phyloP scores from a whole-genome alignment of 495 filamentous ascomycete genomes.

The Aspergillus bridgeri region DNA sequence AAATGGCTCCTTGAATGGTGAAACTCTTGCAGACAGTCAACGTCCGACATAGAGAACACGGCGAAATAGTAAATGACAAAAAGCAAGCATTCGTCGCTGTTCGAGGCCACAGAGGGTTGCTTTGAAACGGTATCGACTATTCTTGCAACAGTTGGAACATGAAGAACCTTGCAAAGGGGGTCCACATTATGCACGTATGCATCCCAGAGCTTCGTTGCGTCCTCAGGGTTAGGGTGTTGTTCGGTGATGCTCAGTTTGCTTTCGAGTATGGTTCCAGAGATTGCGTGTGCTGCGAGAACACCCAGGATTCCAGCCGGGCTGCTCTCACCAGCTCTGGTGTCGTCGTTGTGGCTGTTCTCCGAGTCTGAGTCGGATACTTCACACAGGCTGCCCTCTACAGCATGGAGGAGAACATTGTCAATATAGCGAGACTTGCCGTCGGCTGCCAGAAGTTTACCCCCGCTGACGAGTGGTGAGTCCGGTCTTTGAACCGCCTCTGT shows the following conservation, averaged over 20 bases:
- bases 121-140: conserved; percentile 31
- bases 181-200: conserved; percentile 58
- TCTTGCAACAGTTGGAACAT: conserved; percentile 51
- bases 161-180: conserved; percentile 63
- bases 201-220: conserved; percentile 54
- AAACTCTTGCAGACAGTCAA: conserved; percentile 33
- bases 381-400: conserved; percentile 16
- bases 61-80: conserved; percentile 44
- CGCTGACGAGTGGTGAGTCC: background rate
- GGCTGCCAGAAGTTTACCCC: conserved; percentile 10
- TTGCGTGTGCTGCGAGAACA: conserved; percentile 2
- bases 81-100: conserved; percentile 36
- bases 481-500: background rate
- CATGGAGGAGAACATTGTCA: conserved; percentile 16
- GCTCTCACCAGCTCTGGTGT: conserved; percentile 7
- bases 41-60: conserved; percentile 29
- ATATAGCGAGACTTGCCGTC: conserved; percentile 20
- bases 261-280: conserved; percentile 7
- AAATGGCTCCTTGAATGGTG: conserved; percentile 18
- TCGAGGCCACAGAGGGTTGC: conserved; percentile 24
- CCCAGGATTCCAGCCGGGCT: background rate
- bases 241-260: conserved; percentile 4
- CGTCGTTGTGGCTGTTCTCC: too few relatives aligned
- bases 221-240: conserved; percentile 13
- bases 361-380: conserved; percentile 4